Percentiles rank a stretch among this genome's conserved stretches.
Evolutionary conservation across 352 stramenopile species (phyloP).

Genomic region (Globisporangium rhizosaccharum): DNA sequence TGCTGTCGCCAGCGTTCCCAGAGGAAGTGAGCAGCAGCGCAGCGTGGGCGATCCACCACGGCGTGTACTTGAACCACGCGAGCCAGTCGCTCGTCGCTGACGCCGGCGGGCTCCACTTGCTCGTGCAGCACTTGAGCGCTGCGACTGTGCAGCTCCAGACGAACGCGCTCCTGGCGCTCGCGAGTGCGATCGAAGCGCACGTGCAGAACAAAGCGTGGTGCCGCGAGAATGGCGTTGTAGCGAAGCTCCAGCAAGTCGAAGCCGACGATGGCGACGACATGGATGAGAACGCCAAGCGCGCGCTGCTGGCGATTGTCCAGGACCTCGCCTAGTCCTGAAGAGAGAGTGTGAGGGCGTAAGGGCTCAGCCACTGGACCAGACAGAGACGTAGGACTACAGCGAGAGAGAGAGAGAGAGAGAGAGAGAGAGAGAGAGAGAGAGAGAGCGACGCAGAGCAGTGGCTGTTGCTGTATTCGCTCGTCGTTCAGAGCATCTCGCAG

Average conservation of each 20-base stretch:
- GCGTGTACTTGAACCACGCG: conserved; percentile 51
- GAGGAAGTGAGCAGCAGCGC: conserved; percentile 67
- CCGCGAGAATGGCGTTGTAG: conserved; percentile 30
- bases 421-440: background rate
- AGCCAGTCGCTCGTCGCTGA: conserved; percentile 57
- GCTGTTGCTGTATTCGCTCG: background rate
- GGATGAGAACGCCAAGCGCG: conserved; percentile 45
- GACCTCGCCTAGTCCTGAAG: conserved; percentile 24
- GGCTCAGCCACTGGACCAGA: background rate
- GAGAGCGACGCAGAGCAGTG: background rate
- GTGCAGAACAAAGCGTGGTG: conserved; percentile 45
- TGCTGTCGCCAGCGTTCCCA: conserved; percentile 55
- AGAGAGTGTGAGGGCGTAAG: background rate
- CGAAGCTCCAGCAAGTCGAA: conserved; percentile 35
- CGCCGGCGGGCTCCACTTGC: conserved; percentile 49
- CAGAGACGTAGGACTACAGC: background rate
- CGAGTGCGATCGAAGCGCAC: conserved; percentile 46
- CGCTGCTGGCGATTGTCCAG: conserved; percentile 37
- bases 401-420: background rate
- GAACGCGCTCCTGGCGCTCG: conserved; percentile 60
- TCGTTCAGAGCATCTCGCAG: background rate
- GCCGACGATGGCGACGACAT: conserved; percentile 43
- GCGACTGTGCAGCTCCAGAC: conserved; percentile 54
- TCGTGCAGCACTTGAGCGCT: conserved; percentile 42
- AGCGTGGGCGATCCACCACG: conserved; percentile 72